phyloP scores from a whole-genome alignment of 2,329 filamentous ascomycete species.

The Dactylellina haptotyla region DNA sequence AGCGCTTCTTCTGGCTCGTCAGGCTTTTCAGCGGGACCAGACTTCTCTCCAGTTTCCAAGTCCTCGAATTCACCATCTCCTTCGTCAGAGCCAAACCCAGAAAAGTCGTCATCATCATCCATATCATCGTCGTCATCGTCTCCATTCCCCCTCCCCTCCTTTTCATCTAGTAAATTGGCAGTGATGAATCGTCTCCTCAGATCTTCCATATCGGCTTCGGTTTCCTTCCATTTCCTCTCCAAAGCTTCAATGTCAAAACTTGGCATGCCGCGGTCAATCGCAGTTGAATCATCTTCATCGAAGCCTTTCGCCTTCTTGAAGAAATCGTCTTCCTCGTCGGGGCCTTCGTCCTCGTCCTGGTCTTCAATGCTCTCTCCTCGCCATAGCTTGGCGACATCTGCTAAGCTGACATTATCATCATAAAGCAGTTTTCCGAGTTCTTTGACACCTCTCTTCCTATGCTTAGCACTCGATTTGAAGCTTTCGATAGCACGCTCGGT shows the following conservation, averaged over 20 bases:
- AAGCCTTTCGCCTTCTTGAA: constrained; percentile 73
- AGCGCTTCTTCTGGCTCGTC: constrained; percentile 64
- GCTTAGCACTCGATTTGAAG: constrained; percentile 36
- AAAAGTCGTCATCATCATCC: constrained; percentile 65
- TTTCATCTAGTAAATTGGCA: constrained; percentile 70
- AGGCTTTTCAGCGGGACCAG: constrained; percentile 61
- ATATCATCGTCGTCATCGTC: constrained; percentile 65
- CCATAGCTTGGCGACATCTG: constrained; percentile 82
- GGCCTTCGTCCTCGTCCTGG: constrained; percentile 70
- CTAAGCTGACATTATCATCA: constrained; percentile 78
- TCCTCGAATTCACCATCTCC: constrained; percentile 87
- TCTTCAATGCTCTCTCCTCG: constrained; percentile 70
- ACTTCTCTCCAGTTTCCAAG: constrained; percentile 77
- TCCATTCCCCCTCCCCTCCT: constrained; percentile 63
- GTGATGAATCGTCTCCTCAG: constrained; percentile 80
- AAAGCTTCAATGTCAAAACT: constrained; percentile 81
- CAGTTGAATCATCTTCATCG: constrained; percentile 75
- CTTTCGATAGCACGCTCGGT: constrained; percentile 71
- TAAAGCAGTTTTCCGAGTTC: constrained; percentile 92
- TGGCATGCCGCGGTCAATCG: constrained; percentile 73
- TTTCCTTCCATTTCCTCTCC: constrained; percentile 82
- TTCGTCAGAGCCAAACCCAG: constrained; percentile 65
- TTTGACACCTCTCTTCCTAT: constrained; percentile 57
- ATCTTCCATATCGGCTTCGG: constrained; percentile 76
- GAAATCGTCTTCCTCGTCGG: constrained; percentile 70